Evolutionary conservation across 768 basidiomycete species (phyloP).

Genomic region (Dacryopinax spathularia): DNA sequence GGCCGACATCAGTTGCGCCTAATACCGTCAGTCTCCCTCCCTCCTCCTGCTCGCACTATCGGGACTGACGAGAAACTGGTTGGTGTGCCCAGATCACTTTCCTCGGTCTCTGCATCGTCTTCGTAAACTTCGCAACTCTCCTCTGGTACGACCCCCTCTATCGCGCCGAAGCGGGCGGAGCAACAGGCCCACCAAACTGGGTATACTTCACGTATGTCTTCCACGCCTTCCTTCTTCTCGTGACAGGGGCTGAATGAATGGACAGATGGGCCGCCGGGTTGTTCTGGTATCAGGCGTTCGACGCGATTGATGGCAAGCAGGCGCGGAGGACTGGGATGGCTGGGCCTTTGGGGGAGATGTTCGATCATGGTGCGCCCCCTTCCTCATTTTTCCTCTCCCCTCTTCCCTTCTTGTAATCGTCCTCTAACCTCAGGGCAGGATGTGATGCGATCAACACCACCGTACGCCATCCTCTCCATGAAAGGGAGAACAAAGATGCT

Average conservation of each 20-base stretch:
- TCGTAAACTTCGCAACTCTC: constrained; percentile 71
- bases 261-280: constrained; percentile 72
- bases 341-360: constrained; percentile 95
- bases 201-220: constrained; percentile 72
- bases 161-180: constrained; percentile 50
- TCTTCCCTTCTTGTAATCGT: neutral
- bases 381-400: neutral
- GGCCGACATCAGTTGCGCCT: constrained; percentile 72
- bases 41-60: neutral
- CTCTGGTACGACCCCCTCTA: constrained; percentile 72
- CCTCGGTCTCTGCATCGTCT: constrained; percentile 64
- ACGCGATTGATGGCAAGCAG: constrained; percentile 89
- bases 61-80: neutral
- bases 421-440: constrained; percentile 28
- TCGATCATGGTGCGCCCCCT: constrained; percentile 68
- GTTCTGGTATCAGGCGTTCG: constrained; percentile 81
- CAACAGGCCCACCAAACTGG: constrained; percentile 58
- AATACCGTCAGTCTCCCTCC: constrained; percentile 51
- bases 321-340: constrained; percentile 92
- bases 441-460: constrained; percentile 94
- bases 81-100: constrained; percentile 70
- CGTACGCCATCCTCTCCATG: constrained; percentile 31
- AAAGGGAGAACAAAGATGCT: too few relatives aligned
- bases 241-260: neutral
- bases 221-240: neutral